A percentile compares a stretch with the other conserved stretches of the same genome.
phyloP scores from a whole-genome alignment of 1,284 basidiomycete genomes.

The Trametes hirsuta region DNA sequence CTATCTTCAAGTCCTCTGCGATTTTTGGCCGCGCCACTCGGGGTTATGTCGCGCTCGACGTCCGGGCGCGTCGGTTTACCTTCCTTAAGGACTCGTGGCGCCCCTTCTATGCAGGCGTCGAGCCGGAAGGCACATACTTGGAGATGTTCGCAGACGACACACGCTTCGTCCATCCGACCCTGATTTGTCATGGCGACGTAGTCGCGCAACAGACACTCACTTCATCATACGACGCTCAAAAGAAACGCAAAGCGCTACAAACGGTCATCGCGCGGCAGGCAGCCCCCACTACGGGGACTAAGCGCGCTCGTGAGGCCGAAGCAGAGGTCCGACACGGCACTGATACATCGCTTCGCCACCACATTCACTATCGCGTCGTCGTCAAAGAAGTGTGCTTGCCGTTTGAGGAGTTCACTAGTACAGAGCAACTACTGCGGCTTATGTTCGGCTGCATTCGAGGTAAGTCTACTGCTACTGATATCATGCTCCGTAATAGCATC shows the following conservation, averaged over 20 bases:
- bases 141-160: not conserved
- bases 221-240: no score
- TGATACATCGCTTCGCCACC: not conserved
- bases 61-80: not conserved
- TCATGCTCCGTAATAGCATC: not conserved
- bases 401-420: not conserved
- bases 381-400: constrained; percentile 13
- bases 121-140: constrained; percentile 1
- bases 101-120: not conserved
- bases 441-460: not conserved
- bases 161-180: not conserved
- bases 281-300: not conserved
- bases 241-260: no score
- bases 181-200: not conserved
- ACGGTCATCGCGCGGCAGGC: no score
- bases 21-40: constrained; percentile 10
- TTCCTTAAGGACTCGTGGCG: constrained; percentile 20
- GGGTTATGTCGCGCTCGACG: constrained; percentile 11
- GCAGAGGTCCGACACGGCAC: not conserved
- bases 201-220: no score
- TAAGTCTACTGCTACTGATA: not conserved
- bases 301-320: not conserved
- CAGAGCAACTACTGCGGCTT: not conserved
- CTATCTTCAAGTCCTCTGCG: not conserved
- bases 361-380: constrained; percentile 11